These are phyloP conservation scores for Knoxdaviesia capensis DNA, from an alignment of 2,329 filamentous ascomycete genomes.

Conservation along the genomic window DNA sequence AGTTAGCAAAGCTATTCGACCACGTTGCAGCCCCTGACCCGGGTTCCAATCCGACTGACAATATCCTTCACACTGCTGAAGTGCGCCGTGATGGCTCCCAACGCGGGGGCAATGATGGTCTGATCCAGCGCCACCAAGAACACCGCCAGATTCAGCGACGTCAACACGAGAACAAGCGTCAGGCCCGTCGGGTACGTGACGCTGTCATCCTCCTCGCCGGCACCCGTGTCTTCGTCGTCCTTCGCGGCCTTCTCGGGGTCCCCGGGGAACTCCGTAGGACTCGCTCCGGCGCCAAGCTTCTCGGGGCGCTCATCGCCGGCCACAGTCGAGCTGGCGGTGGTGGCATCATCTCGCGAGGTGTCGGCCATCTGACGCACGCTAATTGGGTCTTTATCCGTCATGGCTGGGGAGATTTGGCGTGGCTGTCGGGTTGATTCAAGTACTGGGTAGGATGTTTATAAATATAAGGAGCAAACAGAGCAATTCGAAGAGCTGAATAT, in stretches of 20 bases:
- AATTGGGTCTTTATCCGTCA: too few relatives aligned
- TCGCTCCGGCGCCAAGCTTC: not conserved
- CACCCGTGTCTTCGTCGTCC: conserved; percentile 2
- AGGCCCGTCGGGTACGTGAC: conserved; percentile 17
- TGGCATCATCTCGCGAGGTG: too few relatives aligned
- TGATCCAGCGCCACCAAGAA: conserved; percentile 30
- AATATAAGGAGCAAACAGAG: too few relatives aligned
- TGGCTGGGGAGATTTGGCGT: too few relatives aligned
- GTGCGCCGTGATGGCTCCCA: conserved; percentile 27
- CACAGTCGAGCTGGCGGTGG: not conserved
- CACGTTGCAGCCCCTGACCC: too few relatives aligned
- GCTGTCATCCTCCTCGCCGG: conserved; percentile 6
- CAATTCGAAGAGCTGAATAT: too few relatives aligned
- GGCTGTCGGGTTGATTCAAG: too few relatives aligned
- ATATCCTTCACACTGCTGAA: conserved; percentile 25
- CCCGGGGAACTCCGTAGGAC: not conserved
- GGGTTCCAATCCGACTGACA: conserved; percentile 8
- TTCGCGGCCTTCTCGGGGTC: conserved; percentile 3
- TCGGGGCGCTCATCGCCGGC: not conserved
- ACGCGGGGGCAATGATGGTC: conserved; percentile 30
- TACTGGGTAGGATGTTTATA: too few relatives aligned
- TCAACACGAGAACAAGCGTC: conserved; percentile 20
- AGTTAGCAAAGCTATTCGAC: too few relatives aligned
- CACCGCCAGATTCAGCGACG: conserved; percentile 22
- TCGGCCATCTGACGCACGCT: too few relatives aligned